Evolutionary conservation across 169 alveolate genomes (phyloP), one percentile per base, ranked within the genome.

Genomic region (Plasmodium vinckei): DNA sequence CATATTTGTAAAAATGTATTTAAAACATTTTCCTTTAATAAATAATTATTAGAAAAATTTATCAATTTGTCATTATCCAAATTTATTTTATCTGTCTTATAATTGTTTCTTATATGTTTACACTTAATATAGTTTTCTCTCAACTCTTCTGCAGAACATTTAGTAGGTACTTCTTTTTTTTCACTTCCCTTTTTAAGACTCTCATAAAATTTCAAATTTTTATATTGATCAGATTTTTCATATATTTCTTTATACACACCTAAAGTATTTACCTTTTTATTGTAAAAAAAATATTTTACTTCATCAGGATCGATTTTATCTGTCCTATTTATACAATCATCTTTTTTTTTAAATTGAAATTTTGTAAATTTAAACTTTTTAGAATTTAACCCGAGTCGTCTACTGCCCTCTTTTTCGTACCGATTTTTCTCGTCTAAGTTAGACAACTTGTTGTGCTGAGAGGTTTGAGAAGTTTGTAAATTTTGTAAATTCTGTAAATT

Each of bases 231-330:
- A 1, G 89, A 79, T 56, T 67, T 79, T 79, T 79, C 89, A 79
- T 33, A 79, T 19, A 79, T 79, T 67, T 79, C 89, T 21, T 79
- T 79, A 61, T 79, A 79, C 13, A 79, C 84, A 1, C 82, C 71
- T 23, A 79, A 44, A 53, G 51, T 42, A 49, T 79, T 79, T 25
- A 53, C 15, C 39, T 71, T 61, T 7, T 67, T 25, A 9, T 54
- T 53, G 21, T 79, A 79, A 7, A n/a, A 79, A 79, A 79, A 79
- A 27, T 53, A 79, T 54, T 79, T 79, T 39, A 79, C 39, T 67
- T 79, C 89, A 9, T 57, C 51, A 10, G 39, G 15, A 12, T 44
- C 5, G 5, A 72, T 72, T 53, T 51, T 39, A 54, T 71, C 69
- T 5, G 21, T 56, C 51, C 69, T 51, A 3, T 2, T 49, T 15